Base-by-base conservation (phyloP, 345 rosid genomes). In the Brassica juncea region DNA sequence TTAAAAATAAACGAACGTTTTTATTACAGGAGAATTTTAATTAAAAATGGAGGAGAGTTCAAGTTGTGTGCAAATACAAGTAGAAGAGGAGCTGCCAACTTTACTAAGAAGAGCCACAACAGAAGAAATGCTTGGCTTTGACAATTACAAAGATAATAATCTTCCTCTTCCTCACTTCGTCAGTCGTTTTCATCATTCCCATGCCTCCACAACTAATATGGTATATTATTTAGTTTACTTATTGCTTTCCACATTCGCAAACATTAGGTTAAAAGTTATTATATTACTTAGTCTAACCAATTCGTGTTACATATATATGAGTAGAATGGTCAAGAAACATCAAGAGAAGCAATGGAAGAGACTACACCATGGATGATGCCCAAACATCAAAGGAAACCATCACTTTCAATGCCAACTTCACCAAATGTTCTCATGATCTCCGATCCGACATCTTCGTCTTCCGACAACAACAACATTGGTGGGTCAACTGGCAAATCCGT, bases 321-420 rank as follows among this genome's bases (percentile, higher is more conserved):
- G 68, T 30, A 70, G 57, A 42, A 67, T 59, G 78, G 28, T 35
- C 57, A 84, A 61, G 55, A 79, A 82, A n/a, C 59, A 74, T 59
- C 77, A 68, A 54, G 47, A 68, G 82, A 60, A 8, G 14, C 74
- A 47, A 68, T 67, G 64, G 78, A 73, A 70, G 76, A 16, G 25
- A 9, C 66, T 30, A 34, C n/a, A 52, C 61, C 54, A n/a, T 70
- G 75, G 83, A 39, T 15, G 79, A 67, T 23, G 54, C 23, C 54
- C 42, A 55, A 54, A 15, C 59, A 85, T 77, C 84, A 67, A 68
- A 77, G 86, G 68, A 74, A 28, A 71, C 85, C 77, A 74, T 92
- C 93, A 2, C 81, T 90, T 73, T 88, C 94, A 84, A 87, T 92
- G 94, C 91, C 94, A 23, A 44, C 76, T 19, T 85, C 94, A 5